Percentiles rank a stretch among this genome's conserved stretches.
These are phyloP conservation scores for Torrubiellomyces zombiae DNA, from an alignment of 2,329 filamentous ascomycete genomes.

Conservation along the genomic window DNA sequence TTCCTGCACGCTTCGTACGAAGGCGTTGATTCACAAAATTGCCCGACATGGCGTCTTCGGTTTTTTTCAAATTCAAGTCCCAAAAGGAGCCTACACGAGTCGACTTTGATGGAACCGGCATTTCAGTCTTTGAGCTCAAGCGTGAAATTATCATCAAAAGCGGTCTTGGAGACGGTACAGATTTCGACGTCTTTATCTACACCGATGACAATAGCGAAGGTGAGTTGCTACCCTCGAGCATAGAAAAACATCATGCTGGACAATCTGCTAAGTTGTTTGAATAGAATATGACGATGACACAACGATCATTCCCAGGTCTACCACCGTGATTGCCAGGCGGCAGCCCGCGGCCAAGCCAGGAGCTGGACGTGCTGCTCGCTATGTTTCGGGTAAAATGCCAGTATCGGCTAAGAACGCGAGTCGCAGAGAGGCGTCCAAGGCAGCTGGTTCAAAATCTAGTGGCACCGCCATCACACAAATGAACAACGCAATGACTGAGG, in stretches of 20 bases:
- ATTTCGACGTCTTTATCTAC: constrained; percentile 91
- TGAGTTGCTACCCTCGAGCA: constrained; percentile 28
- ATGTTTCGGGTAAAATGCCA: constrained; percentile 93
- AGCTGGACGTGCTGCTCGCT: constrained; percentile 79
- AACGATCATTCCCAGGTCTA: constrained; percentile 88
- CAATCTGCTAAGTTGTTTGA: constrained; percentile 11
- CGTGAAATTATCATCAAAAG: constrained; percentile 94
- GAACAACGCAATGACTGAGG: constrained; percentile 72
- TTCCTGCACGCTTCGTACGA: no score
- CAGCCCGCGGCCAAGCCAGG: constrained; percentile 72
- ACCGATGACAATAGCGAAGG: constrained; percentile 83
- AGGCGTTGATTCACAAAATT: no score
- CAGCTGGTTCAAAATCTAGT: constrained; percentile 34
- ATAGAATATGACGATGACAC: constrained; percentile 95
- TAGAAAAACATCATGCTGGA: neutral
- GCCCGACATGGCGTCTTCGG: constrained; percentile 76
- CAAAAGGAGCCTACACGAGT: constrained; percentile 90
- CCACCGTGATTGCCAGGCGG: constrained; percentile 77
- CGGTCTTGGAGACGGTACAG: constrained; percentile 83
- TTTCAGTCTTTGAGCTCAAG: constrained; percentile 97
- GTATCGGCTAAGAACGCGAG: constrained; percentile 68
- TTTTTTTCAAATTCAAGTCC: constrained; percentile 99
- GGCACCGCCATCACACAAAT: constrained; percentile 46
- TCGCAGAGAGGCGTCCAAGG: constrained; percentile 49
- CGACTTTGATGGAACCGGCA: constrained; percentile 92